phyloP scores from a whole-genome alignment of 2,329 filamentous ascomycete species.

The Colletotrichum filicis region DNA sequence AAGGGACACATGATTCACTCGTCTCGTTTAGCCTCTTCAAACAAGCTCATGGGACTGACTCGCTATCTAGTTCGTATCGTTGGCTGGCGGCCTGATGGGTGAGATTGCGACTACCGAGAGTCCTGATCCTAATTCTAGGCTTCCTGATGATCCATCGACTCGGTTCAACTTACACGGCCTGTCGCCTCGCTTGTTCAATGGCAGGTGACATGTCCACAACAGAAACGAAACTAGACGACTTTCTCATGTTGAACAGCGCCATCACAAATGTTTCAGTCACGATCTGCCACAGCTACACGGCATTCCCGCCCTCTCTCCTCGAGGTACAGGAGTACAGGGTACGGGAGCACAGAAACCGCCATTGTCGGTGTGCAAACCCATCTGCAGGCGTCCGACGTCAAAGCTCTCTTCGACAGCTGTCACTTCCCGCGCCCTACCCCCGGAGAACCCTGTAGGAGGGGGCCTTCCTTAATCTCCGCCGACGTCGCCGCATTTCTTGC shows the following conservation, averaged over 20 bases:
- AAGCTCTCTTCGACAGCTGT: constrained; percentile 24
- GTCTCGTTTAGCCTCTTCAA: background rate
- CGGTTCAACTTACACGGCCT: background rate
- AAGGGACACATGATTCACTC: background rate
- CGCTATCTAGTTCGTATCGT: background rate
- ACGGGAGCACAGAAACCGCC: constrained; percentile 2
- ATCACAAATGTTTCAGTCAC: constrained; percentile 20
- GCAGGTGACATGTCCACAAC: background rate
- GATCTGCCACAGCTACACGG: constrained; percentile 11
- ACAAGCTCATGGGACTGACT: background rate
- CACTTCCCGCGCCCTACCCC: constrained; percentile 4
- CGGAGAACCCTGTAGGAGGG: constrained; percentile 24
- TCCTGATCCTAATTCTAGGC: background rate
- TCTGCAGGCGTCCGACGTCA: constrained; percentile 29
- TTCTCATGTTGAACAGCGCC: constrained; percentile 10
- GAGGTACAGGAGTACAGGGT: background rate
- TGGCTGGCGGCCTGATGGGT: background rate
- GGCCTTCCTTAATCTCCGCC: constrained; percentile 22
- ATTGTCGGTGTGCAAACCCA: background rate
- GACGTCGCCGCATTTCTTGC: background rate
- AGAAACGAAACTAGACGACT: constrained; percentile 2
- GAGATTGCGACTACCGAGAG: background rate
- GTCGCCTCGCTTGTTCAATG: background rate
- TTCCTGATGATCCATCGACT: background rate
- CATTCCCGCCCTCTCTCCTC: constrained; percentile 5